Evolutionary conservation across 192 early-diverging fungal species (phyloP), one percentile per base, ranked within the genome.

Genomic region (Podila epicladia): DNA sequence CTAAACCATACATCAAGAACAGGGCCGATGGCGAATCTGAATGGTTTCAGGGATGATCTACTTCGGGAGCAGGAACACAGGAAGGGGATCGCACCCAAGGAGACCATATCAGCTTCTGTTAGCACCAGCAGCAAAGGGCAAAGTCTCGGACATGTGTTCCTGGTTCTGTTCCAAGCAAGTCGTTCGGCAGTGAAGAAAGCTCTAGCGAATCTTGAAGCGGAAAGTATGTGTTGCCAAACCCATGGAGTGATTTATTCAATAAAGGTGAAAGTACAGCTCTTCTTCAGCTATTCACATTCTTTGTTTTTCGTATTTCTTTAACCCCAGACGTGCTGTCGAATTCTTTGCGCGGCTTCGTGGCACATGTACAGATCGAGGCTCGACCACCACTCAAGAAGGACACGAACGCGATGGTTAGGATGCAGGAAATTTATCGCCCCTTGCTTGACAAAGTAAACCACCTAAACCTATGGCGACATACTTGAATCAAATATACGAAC

Each of bases 91-190:
- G 59, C 58, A 20, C 20, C 61, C 1, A 33, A 9, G 58, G 31
- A 17, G 41, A 17, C 13, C 15, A 17, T 45, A 45, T 13, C 41
- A 45, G 41, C 41, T 17, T 45, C 41, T 45, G 12, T 9, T 0
- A 9, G 48, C n/a, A 26, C 12, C 24, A 9, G 28, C 29, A 51
- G 64, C 31, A 24, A 6, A 41, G n/a, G 51, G 4, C 62, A 67
- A 51, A 65, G 35, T 19, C 68, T 76, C n/a, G 68, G 74, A 8
- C 68, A 53, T 24, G 62, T 48, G 4, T 65, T 70, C 49, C 48
- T 76, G 35, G 64, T 76, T 58, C 64, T 76, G 24, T 76, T 76
- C 29, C 74, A 76, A 45, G 45, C 74, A 3, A 76, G 53, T n/a
- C 74, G 74, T 9, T 60, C 67, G 1, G 68, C 64, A 0, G 31